These are phyloP conservation scores for Ustilago shanxiensis DNA, from an alignment of 1,284 basidiomycete genomes.

Conservation along the genomic window DNA sequence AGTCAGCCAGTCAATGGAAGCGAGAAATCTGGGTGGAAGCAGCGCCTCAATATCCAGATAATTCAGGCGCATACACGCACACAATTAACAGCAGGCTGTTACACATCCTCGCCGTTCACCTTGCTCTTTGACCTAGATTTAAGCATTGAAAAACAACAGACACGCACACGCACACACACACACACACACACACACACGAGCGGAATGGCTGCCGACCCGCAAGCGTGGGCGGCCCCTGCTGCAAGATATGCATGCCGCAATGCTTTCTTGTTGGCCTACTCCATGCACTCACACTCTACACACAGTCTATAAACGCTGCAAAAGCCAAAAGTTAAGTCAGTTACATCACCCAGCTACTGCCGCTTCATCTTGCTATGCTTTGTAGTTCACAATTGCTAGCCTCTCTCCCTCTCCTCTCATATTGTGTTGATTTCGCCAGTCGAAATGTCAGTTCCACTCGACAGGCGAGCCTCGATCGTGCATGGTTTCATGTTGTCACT, in stretches of 20 bases:
- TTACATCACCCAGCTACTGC: neutral
- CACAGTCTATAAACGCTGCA: neutral
- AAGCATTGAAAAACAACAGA: neutral
- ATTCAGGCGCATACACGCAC: neutral
- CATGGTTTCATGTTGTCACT: neutral
- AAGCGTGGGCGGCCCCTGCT: conserved; percentile 8
- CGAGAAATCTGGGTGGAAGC: neutral
- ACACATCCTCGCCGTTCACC: too few species aligned
- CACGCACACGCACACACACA: too few species aligned
- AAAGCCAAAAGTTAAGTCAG: too few species aligned
- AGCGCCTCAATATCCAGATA: conserved; percentile 4
- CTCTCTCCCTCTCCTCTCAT: too few species aligned
- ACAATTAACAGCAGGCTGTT: neutral
- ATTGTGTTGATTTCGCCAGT: neutral
- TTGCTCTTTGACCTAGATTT: neutral
- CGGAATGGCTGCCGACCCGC: neutral
- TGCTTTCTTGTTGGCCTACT: neutral
- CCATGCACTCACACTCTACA: neutral
- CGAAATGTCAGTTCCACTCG: neutral
- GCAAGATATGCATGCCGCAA: neutral
- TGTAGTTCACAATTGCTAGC: neutral
- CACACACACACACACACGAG: neutral
- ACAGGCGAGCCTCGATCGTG: conserved; percentile 3
- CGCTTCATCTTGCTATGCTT: neutral
- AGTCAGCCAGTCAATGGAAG: neutral